These are phyloP conservation scores for Torulaspora globosa DNA, from an alignment of 1,139 yeast genomes.

Conservation along the genomic window DNA sequence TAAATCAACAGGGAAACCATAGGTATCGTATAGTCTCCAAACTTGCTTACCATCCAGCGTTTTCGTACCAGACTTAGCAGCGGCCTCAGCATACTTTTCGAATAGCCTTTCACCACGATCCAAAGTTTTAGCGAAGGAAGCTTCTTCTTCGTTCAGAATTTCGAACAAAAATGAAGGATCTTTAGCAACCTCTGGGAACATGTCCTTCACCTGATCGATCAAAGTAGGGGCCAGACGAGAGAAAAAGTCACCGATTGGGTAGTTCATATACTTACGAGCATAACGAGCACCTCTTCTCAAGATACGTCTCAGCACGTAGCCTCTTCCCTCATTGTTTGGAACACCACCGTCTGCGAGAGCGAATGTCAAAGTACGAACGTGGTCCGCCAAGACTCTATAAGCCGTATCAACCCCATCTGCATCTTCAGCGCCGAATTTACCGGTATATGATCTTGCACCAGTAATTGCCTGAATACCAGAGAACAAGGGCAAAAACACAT, in stretches of 20 bases:
- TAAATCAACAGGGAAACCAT: constrained; percentile 98
- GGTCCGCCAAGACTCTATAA: constrained; percentile 96
- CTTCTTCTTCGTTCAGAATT: constrained; percentile 92
- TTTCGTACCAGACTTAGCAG: constrained; percentile 70
- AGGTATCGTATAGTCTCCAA: constrained; percentile 98
- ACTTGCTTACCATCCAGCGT: constrained; percentile 89
- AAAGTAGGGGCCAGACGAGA: constrained; percentile 89
- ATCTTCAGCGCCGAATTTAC: constrained; percentile 90
- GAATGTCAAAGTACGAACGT: constrained; percentile 91
- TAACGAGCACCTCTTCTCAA: constrained; percentile 97
- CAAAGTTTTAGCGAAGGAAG: constrained; percentile 87
- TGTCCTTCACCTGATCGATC: constrained; percentile 78
- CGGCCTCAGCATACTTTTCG: constrained; percentile 84
- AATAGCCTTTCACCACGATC: constrained; percentile 97
- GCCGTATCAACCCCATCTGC: constrained; percentile 95
- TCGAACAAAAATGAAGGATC: constrained; percentile 77
- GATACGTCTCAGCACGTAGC: constrained; percentile 93
- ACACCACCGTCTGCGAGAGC: constrained; percentile 99
- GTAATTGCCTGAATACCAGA: constrained; percentile 84
- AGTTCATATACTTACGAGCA: constrained; percentile 92
- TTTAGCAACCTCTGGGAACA: constrained; percentile 83
- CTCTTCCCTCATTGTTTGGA: constrained; percentile 98
- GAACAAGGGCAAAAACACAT: constrained; percentile 87
- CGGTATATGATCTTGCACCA: constrained; percentile 84
- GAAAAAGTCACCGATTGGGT: constrained; percentile 91